A percentile compares a stretch with the other conserved stretches of the same genome.
Evolutionary conservation across 805 yeast species (phyloP).

Genomic region (Kodamaea restingae): DNA sequence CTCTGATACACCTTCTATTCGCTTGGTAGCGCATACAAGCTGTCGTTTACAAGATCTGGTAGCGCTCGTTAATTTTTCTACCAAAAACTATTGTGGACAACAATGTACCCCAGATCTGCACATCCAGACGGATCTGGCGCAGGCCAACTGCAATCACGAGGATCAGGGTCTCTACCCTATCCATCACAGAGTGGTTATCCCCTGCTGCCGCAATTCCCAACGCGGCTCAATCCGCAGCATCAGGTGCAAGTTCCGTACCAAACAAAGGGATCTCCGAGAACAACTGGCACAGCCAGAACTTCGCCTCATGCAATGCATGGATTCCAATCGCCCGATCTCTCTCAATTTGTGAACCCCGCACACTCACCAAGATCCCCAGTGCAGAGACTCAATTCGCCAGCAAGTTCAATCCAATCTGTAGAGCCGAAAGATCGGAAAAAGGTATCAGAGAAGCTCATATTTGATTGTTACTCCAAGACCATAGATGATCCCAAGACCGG

Average conservation of each 20-base stretch:
- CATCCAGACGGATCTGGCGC: neutral
- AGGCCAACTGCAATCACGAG: neutral
- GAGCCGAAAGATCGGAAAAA: conserved; percentile 5
- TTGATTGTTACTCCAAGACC: conserved; percentile 37
- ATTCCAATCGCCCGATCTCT: conserved; percentile 1
- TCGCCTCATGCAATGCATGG: conserved; percentile 1
- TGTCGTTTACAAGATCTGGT: neutral
- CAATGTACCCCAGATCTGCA: conserved; percentile 3
- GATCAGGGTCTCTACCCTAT: neutral
- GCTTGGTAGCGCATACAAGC: too few species aligned
- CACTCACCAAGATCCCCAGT: neutral
- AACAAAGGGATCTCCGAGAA: neutral
- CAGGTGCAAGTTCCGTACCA: conserved; percentile 1
- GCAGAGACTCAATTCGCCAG: conserved; percentile 1
- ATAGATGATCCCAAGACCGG: conserved; percentile 20
- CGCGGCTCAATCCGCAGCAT: neutral
- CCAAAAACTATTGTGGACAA: neutral
- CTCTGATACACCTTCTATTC: too few species aligned
- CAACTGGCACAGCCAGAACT: neutral
- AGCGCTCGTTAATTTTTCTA: neutral
- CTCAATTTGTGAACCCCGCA: neutral
- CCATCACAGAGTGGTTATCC: neutral
- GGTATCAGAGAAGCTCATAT: conserved; percentile 30
- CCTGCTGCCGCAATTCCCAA: conserved; percentile 1
- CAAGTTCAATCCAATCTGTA: neutral